Percentiles rank a stretch among this genome's conserved stretches.
Evolutionary conservation across 2,329 filamentous ascomycete species (phyloP).

Genomic region (Immersiporthe knoxdaviesiana): DNA sequence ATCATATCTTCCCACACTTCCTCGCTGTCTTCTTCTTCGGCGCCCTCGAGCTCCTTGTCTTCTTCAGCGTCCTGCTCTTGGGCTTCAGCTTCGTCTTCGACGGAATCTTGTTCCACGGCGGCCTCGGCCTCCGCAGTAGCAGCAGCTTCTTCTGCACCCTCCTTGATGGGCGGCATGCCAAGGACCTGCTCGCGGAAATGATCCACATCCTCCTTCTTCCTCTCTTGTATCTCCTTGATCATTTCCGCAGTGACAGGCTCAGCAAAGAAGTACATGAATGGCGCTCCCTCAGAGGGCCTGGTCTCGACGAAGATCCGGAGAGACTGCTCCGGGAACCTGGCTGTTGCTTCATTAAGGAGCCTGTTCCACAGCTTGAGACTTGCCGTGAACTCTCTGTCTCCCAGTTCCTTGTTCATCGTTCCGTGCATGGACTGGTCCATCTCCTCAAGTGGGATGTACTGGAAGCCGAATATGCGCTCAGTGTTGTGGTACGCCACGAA

Average conservation of each 20-base stretch:
- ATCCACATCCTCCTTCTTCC: conserved; percentile 65
- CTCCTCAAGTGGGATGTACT: conserved; percentile 84
- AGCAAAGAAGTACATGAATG: conserved; percentile 87
- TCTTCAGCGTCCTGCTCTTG: conserved; percentile 32
- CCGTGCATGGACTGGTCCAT: conserved; percentile 93
- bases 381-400: conserved; percentile 82
- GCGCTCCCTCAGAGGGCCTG: conserved; percentile 53
- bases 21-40: conserved; percentile 37
- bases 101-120: conserved; percentile 30
- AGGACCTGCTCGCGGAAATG: conserved; percentile 69
- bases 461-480: conserved; percentile 93
- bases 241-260: conserved; percentile 77
- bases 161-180: conserved; percentile 47
- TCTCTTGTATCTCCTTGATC: conserved; percentile 74
- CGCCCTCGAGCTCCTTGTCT: conserved; percentile 26
- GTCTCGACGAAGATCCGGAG: conserved; percentile 84
- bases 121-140: conserved; percentile 33
- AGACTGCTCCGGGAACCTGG: conserved; percentile 74
- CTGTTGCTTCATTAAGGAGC: conserved; percentile 73
- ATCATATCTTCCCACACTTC: conserved; percentile 59
- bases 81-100: conserved; percentile 36
- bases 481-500: conserved; percentile 97
- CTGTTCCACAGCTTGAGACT: conserved; percentile 81
- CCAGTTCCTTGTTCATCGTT: conserved; percentile 64
- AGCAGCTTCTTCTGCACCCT: conserved; percentile 27